Evolutionary conservation across 768 basidiomycete species (phyloP), one percentile per base, ranked within the genome.

Genomic region (Boletus insuetus): DNA sequence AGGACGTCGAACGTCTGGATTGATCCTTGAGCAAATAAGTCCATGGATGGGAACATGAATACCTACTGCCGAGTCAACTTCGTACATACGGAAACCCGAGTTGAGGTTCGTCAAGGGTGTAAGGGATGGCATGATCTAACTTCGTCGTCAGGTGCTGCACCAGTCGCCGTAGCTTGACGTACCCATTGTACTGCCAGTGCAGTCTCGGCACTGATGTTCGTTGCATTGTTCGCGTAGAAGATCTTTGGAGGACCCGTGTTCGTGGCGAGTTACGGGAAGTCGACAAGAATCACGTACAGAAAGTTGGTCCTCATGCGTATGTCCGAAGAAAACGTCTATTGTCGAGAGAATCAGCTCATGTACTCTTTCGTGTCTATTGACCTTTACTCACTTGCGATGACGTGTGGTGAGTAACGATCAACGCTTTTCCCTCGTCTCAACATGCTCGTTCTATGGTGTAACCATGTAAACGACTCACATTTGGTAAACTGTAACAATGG

Each of bases 151-250:
- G 31, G 14, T 16, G 39, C 19, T 7, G 0, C 14, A 17, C 38
- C 6, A 37, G 26, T 38, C 5, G 24, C 29, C 26, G 1, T 17
- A n/a, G 10, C 13, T 17, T 19, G 16, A 49, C 58, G 50, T 60
- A 78, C 78, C 82, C 79, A 83, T 32, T 74, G 72, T 9, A 78
- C 70, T 4, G 82, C 65, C 55, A 71, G 69, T 3, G 87, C 88
- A 11, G 75, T 84, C 35, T 78, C 75, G 0, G 77, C 80, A 56
- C 69, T 83, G 54, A 80, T 79, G 51, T 65, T 66, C 0, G 86
- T 89, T 8, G 72, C 87, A 61, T 89, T 89, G 68, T 89, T 87
- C 4, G 80, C 70, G 60, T 89, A 89, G 65, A 82, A 88, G 42
- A 89, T 83, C 84, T 87, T 48, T 14, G 39, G 44, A 26, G n/a